These are phyloP conservation scores for Basidiobolus meristosporus DNA, from an alignment of 371 early-diverging fungal genomes.

Conservation along the genomic window DNA sequence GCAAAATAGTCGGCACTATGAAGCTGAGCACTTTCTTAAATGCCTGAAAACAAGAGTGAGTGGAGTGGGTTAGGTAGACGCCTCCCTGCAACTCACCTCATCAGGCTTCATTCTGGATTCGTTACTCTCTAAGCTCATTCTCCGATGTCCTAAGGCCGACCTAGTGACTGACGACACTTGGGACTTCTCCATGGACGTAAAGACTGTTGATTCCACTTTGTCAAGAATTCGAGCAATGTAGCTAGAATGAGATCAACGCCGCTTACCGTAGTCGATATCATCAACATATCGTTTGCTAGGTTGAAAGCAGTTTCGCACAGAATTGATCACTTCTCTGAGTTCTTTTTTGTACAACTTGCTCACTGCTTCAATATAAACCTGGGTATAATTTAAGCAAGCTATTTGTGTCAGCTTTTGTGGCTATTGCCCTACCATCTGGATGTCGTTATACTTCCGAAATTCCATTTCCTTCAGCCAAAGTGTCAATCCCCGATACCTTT, in stretches of 20 bases:
- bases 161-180: background rate
- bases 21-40: conserved; percentile 24
- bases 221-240: background rate
- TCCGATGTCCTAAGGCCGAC: background rate
- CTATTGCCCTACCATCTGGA: conserved; percentile 40
- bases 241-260: background rate
- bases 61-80: background rate
- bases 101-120: background rate
- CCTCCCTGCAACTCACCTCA: background rate
- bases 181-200: background rate
- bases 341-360: conserved; percentile 22
- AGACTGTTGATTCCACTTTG: background rate
- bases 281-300: conserved; percentile 18
- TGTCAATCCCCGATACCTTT: conserved; percentile 64
- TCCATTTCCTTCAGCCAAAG: conserved; percentile 88
- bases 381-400: background rate
- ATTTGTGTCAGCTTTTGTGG: background rate
- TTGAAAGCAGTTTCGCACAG: conserved; percentile 10
- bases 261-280: conserved; percentile 22
- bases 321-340: conserved; percentile 17
- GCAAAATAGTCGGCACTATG: conserved; percentile 17
- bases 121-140: background rate
- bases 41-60: conserved; percentile 9
- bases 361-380: conserved; percentile 19
- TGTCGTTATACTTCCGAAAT: conserved; percentile 61